Percentiles rank a stretch among this genome's conserved stretches.
Conservation (phyloP, 169 alveolate genomes). For the Plasmodium ovale region DNA sequence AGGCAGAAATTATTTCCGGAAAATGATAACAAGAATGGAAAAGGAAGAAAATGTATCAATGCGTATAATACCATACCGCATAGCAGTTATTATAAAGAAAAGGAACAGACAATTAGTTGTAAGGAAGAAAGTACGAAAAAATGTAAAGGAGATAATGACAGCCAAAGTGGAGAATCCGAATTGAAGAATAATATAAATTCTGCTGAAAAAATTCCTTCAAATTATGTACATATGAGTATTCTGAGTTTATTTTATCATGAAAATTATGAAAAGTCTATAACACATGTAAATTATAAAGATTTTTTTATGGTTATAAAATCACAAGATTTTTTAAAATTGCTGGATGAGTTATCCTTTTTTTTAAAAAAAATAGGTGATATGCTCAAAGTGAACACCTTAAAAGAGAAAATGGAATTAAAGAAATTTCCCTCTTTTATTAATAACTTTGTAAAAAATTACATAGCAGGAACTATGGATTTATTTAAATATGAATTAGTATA, state of each 20-base stretch:
- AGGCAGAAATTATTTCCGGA: background rate
- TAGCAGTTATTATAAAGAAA: background rate
- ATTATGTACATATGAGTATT: conserved; percentile 34
- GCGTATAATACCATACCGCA: background rate
- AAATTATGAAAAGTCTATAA: conserved; percentile 71
- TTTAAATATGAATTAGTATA: conserved; percentile 63
- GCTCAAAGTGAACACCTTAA: conserved; percentile 28
- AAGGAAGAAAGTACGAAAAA: background rate
- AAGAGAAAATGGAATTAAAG: conserved; percentile 16
- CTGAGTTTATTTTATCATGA: conserved; percentile 66
- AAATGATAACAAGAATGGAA: background rate
- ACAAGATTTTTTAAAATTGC: background rate
- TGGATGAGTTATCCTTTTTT: conserved; percentile 24
- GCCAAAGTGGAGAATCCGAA: background rate
- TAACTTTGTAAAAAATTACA: conserved; percentile 24
- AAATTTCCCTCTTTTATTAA: background rate
- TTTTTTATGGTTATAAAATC: conserved; percentile 29
- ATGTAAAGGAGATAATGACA: background rate
- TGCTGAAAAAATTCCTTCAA: conserved; percentile 2
- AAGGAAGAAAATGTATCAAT: background rate
- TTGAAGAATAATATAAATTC: background rate
- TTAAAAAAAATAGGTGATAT: conserved; percentile 44
- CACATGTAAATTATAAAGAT: conserved; percentile 43
- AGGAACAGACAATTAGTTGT: background rate
- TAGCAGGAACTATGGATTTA: conserved; percentile 71